Evolutionary conservation across 2,329 filamentous ascomycete genomes (phyloP), one percentile per base, ranked within the genome.

Genomic region (Periconia digitata): DNA sequence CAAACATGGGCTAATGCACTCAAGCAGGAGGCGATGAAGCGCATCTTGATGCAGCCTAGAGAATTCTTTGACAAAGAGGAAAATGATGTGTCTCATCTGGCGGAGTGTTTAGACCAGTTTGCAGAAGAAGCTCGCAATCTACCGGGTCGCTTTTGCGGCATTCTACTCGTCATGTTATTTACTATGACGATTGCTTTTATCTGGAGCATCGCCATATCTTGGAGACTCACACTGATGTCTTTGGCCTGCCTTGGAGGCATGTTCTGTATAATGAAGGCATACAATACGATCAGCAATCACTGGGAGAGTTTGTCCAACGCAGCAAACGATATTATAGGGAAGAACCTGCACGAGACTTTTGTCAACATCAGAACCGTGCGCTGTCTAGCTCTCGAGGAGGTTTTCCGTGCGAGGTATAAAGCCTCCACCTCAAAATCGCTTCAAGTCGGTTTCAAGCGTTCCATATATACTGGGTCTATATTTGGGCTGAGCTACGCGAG

Each of bases 51-150:
- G 34, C 92, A 96, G 63, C 87, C 89, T 1, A 85, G 81, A 51
- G 72, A 80, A 4, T 97, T 91, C 86, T 95, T 95, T 58, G 85
- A 90, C 54, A 75, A 79, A 42, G 77, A 86, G 2, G 76, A 78
- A 27, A 88, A 94, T 66, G 82, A 80, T 0, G 74, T 86, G 0
- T 76, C 78, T 1, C 77, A 79, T 2, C 77, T 97, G 36, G 84
- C 79, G 1, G 85, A 89, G 51, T 86, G 81, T 38, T 79, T 97
- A 0, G 90, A 95, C 60, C 82, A 87, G 15, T 89, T 90, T 59
- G 88, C 87, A 0, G 91, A 97, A 66, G 90, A 96, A 64, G 92
- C 94, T 82, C 82, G 89, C 8, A 91, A 89, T 58, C 74, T 97
- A 0, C 78, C 95, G 0, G 87, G 89, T 2, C 82, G 87, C 1